These are phyloP conservation scores for Dysphania ambrosioides DNA, from an alignment of 148 eudicot species.

Conservation along the genomic window DNA sequence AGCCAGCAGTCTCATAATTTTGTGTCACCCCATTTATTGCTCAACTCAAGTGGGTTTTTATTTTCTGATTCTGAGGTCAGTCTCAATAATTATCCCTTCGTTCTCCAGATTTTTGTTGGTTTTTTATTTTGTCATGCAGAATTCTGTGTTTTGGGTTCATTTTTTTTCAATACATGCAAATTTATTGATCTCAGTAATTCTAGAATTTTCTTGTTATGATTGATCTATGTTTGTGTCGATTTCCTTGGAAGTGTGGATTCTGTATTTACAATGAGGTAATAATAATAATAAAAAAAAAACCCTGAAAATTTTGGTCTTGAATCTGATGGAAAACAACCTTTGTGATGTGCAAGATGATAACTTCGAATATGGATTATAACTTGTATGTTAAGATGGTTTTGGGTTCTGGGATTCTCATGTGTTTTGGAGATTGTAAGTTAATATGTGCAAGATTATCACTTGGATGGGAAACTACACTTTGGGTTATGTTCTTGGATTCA, in stretches of 20 bases:
- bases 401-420: background rate
- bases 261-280: background rate
- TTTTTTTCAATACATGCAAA: constrained; percentile 6
- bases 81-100: constrained; percentile 4
- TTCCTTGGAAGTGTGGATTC: background rate
- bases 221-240: no score
- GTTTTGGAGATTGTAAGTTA: no score
- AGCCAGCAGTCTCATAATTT: background rate
- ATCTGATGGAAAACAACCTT: no score
- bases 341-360: background rate
- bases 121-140: no score
- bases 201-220: no score
- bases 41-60: constrained; percentile 15
- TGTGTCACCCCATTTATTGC: constrained; percentile 5
- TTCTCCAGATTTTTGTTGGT: constrained; percentile 5
- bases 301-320: background rate
- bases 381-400: background rate
- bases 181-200: no score
- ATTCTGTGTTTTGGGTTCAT: background rate
- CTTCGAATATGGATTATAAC: background rate
- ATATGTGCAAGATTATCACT: no score
- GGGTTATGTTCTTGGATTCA: no score
- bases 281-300: background rate
- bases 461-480: no score
- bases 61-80: constrained; percentile 15